Evolutionary conservation across 495 filamentous ascomycete species (phyloP).

Genomic region (Tetracladium setigerum): DNA sequence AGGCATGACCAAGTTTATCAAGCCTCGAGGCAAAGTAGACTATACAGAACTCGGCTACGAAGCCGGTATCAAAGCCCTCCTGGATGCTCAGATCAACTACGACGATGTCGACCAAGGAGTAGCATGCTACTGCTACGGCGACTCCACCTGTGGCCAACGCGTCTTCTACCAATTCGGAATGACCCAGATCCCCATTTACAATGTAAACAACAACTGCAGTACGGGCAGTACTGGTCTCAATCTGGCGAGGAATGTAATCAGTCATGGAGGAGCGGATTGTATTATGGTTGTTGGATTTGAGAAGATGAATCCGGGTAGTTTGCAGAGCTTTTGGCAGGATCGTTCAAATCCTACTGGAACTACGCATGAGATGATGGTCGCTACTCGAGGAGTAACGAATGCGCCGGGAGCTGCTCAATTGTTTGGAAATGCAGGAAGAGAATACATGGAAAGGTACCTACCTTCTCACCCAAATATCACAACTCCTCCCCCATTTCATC

Average conservation of each 20-base stretch:
- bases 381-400: conserved; percentile 70
- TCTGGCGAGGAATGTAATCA: conserved; percentile 76
- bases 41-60: conserved; percentile 90
- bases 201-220: conserved; percentile 97
- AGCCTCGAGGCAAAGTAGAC: conserved; percentile 86
- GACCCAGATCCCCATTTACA: conserved; percentile 91
- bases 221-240: conserved; percentile 84
- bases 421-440: conserved; percentile 90
- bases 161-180: conserved; percentile 99
- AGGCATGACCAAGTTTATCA: conserved; percentile 99
- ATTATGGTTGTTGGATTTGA: conserved; percentile 92
- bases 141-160: conserved; percentile 89
- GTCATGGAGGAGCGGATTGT: conserved; percentile 73
- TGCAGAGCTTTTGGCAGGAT: conserved; percentile 76
- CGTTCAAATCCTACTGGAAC: conserved; percentile 68
- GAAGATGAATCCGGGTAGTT: conserved; percentile 91
- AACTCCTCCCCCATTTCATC: neutral
- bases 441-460: conserved; percentile 89
- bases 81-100: conserved; percentile 92
- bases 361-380: conserved; percentile 68
- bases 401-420: conserved; percentile 83
- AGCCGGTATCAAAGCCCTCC: conserved; percentile 90
- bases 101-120: conserved; percentile 93
- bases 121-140: conserved; percentile 97
- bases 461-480: neutral